Evolutionary conservation across 352 stramenopile species (phyloP), one percentile per base, ranked within the genome.

Genomic region (Aphanomyces astaci): DNA sequence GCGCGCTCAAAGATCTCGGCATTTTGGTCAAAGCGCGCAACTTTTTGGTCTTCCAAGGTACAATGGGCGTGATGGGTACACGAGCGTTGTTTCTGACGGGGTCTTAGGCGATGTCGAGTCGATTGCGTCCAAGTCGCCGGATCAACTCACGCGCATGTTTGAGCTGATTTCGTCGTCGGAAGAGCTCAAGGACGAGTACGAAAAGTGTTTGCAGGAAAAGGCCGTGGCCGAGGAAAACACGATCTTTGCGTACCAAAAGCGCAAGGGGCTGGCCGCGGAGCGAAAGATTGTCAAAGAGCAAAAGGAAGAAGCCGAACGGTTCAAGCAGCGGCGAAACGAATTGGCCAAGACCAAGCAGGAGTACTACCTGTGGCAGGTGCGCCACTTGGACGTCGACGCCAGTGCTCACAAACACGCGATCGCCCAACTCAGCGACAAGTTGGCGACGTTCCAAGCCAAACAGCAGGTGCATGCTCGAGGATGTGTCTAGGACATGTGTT

Each of bases 1-100:
- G 78, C 9, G 84, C 88, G 55, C 83, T 99, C 3, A 90, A 95
- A 45, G 81, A 94, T 31, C 98, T 99, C 72, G 97, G 97, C 3
- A 96, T 99, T 27, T 78, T 99, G 27, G 89, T 99, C 36, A 99
- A 99, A 75, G 96, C 96, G 7, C 83, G 97, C n/a, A 99, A 99
- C 77, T 99, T 99, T 73, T 73, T 99, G 7, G 97, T 99, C 4
- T 99, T 99, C 77, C 97, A 99, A 65, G 72, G 74, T 76, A 40
- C 19, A 32, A n/a, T 28, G 30, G 7, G 10, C 0, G 7, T 7
- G 36, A 64, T 30, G 19, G 22, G 13, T 15, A 30, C 22, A 15
- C 7, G 15, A 43, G 7, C 36, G 7, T 43, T 7, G 36, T 43
- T 43, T 15, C 15, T 33, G 49, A 56, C 25, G 13, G 49, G 13